Percentiles rank a stretch among this genome's conserved stretches.
phyloP scores from a whole-genome alignment of 768 basidiomycete species.

The Rossbeevera mucosa region DNA sequence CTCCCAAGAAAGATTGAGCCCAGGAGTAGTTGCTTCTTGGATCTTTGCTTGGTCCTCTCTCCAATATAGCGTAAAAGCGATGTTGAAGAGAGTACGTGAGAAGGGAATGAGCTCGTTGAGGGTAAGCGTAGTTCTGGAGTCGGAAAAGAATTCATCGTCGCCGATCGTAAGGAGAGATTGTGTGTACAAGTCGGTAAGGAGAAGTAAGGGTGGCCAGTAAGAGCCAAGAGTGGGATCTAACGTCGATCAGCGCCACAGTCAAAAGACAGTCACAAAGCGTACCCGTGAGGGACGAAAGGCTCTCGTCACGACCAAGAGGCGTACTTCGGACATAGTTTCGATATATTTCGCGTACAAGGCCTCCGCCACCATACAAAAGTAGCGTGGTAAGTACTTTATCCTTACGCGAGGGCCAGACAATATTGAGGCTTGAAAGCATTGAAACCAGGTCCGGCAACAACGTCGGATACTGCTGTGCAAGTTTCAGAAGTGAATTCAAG shows the following conservation, averaged over 20 bases:
- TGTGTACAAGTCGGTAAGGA: slow-evolving; percentile 77
- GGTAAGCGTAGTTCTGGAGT: slow-evolving; percentile 65
- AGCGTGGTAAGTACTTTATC: slow-evolving; percentile 56
- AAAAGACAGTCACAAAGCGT: slow-evolving; percentile 14
- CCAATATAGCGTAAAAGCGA: slow-evolving; percentile 80
- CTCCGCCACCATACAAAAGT: slow-evolving; percentile 48
- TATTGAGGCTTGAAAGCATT: slow-evolving; percentile 54
- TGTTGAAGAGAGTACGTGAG: slow-evolving; percentile 73
- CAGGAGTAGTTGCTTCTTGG: slow-evolving; percentile 39
- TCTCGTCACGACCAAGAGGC: slow-evolving; percentile 57
- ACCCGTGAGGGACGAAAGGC: slow-evolving; percentile 37
- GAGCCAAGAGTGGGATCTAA: slow-evolving; percentile 42
- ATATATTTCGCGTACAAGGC: slow-evolving; percentile 73
- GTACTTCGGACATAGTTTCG: slow-evolving; percentile 59
- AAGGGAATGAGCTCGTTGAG: slow-evolving; percentile 78
- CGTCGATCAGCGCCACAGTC: slow-evolving; percentile 3
- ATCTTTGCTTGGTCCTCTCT: slow-evolving; percentile 40
- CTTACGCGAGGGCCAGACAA: slow-evolving; percentile 55
- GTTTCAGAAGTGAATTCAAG: slow-evolving; percentile 48
- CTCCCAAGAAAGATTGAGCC: slow-evolving; percentile 50
- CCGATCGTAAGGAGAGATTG: slow-evolving; percentile 87
- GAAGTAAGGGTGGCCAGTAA: slow-evolving; percentile 66
- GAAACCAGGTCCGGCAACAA: slow-evolving; percentile 46
- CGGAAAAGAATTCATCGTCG: slow-evolving; percentile 93
- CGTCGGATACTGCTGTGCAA: slow-evolving; percentile 37